A percentile compares a stretch with the other conserved stretches of the same genome.
These are phyloP conservation scores for Neurospora africana DNA, from an alignment of 495 filamentous ascomycete species.

Conservation along the genomic window DNA sequence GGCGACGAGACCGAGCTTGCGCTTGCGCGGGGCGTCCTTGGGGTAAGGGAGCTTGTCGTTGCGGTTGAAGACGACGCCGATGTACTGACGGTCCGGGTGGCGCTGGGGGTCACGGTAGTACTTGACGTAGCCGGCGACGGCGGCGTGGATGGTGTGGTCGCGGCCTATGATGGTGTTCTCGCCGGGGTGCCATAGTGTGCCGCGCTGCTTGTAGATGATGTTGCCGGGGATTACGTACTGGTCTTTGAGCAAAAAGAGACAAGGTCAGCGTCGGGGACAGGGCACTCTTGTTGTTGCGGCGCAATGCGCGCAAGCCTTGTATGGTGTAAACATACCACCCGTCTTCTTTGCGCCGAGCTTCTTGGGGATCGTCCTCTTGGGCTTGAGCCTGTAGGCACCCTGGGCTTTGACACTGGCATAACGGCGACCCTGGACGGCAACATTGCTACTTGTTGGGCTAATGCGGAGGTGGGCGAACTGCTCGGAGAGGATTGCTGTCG, in stretches of 20 bases:
- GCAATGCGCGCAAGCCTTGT: not conserved
- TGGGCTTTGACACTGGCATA: constrained; percentile 79
- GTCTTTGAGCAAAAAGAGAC: constrained; percentile 32
- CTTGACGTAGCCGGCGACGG: constrained; percentile 75
- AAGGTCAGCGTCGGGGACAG: not conserved
- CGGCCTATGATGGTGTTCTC: constrained; percentile 89
- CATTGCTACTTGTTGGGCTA: constrained; percentile 9
- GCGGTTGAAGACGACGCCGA: constrained; percentile 79
- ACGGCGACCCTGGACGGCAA: constrained; percentile 41
- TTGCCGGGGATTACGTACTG: constrained; percentile 89
- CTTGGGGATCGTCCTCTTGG: constrained; percentile 82
- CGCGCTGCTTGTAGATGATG: constrained; percentile 96
- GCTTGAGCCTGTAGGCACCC: constrained; percentile 71
- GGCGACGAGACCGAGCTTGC: constrained; percentile 61
- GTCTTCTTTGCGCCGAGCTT: constrained; percentile 90
- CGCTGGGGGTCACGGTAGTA: constrained; percentile 81
- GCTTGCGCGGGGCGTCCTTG: constrained; percentile 50
- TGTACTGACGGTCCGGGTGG: constrained; percentile 79
- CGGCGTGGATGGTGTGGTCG: constrained; percentile 95
- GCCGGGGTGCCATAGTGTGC: constrained; percentile 86
- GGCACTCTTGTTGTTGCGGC: not conserved
- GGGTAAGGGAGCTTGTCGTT: constrained; percentile 65
- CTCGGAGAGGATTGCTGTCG: constrained; percentile 11
- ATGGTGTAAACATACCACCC: constrained; percentile 45
- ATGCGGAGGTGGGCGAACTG: constrained; percentile 16